phyloP scores from a whole-genome alignment of 2,329 filamentous ascomycete species.

The Ceratocystis albifundus region DNA sequence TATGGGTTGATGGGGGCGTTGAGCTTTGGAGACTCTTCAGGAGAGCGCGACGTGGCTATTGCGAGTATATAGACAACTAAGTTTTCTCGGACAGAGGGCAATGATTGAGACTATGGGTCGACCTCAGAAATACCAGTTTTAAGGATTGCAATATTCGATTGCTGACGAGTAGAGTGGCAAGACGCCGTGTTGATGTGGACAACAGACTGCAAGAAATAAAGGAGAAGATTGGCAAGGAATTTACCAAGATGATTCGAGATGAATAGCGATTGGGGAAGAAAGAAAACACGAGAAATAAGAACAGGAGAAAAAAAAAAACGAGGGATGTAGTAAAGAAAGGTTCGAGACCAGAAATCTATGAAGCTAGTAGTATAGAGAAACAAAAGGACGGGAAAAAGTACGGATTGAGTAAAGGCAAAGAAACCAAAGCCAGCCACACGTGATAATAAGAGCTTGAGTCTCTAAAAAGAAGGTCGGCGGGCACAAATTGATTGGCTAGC shows the following conservation, averaged over 20 bases:
- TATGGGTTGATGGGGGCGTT: background rate
- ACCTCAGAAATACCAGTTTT: background rate
- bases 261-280: background rate
- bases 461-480: background rate
- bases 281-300: background rate
- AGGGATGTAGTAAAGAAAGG: background rate
- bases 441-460: background rate
- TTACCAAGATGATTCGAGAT: background rate
- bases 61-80: background rate
- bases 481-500: background rate
- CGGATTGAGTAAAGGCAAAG: conserved; percentile 16
- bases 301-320: background rate
- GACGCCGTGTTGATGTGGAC: background rate
- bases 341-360: conserved; percentile 1
- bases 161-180: background rate
- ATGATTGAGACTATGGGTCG: background rate
- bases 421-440: conserved; percentile 9
- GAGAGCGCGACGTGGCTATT: background rate
- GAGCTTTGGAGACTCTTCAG: background rate
- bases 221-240: conserved; percentile 1
- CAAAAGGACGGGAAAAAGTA: conserved; percentile 10
- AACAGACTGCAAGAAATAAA: background rate
- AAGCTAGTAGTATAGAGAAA: conserved; percentile 6
- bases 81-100: background rate
- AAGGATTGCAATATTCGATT: background rate